A percentile compares a stretch with the other conserved stretches of the same genome.
phyloP scores from a whole-genome alignment of 208 protist species.

The Crithidia acanthocephali region DNA sequence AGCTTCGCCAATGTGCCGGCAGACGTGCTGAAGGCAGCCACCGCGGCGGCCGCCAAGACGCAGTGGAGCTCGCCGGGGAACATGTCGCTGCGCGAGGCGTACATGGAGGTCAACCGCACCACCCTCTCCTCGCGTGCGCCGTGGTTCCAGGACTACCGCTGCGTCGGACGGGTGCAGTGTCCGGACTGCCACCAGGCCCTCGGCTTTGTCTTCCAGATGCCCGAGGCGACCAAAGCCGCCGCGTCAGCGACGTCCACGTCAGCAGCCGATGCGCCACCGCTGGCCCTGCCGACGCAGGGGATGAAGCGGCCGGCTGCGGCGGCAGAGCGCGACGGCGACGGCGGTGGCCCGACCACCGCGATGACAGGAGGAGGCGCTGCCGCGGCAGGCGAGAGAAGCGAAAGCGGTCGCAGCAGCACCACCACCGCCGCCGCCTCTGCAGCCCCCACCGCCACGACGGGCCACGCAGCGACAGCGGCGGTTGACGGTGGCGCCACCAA shows the following conservation, averaged over 20 bases:
- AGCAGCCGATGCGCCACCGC: background rate
- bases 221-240: background rate
- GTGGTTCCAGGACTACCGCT: constrained; percentile 74
- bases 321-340: constrained; percentile 9
- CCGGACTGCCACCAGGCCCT: constrained; percentile 81
- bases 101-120: constrained; percentile 62
- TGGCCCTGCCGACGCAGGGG: constrained; percentile 12
- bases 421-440: background rate
- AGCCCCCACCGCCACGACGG: too few relatives aligned
- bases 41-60: constrained; percentile 35
- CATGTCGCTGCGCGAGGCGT: constrained; percentile 71
- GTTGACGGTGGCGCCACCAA: background rate
- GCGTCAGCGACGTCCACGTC: constrained; percentile 2
- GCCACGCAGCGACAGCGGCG: background rate
- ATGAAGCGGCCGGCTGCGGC: constrained; percentile 25
- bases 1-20: constrained; percentile 33
- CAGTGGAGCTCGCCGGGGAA: constrained; percentile 66
- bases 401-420: background rate
- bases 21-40: constrained; percentile 42
- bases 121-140: constrained; percentile 59
- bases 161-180: constrained; percentile 59
- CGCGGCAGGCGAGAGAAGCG: background rate
- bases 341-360: background rate
- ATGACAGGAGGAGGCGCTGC: too few relatives aligned
- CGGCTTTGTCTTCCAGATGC: constrained; percentile 65